phyloP scores from a whole-genome alignment of 2,329 filamentous ascomycete genomes.

The Dactylellina leptospora region DNA sequence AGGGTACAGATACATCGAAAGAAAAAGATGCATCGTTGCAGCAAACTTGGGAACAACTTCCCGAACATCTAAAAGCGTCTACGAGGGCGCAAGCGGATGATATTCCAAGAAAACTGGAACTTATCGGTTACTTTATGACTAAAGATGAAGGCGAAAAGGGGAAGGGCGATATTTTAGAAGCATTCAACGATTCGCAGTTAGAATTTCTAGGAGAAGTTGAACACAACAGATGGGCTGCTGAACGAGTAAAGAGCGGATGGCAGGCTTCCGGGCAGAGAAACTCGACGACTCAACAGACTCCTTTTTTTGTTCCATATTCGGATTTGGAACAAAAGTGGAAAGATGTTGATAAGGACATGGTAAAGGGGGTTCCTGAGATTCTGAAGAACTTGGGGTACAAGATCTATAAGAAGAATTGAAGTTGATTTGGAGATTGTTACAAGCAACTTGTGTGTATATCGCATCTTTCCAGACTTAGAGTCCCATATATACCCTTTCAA shows the following conservation, averaged over 20 bases:
- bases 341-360: constrained; percentile 47
- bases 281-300: constrained; percentile 29
- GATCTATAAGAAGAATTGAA: constrained; percentile 9
- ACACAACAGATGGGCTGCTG: constrained; percentile 40
- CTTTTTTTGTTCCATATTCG: constrained; percentile 38
- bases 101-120: constrained; percentile 38
- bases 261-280: constrained; percentile 20
- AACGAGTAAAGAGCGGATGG: constrained; percentile 41
- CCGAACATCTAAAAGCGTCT: constrained; percentile 34
- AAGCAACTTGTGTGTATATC: too few species aligned
- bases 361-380: constrained; percentile 28
- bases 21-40: constrained; percentile 38
- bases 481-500: too few species aligned
- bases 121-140: constrained; percentile 17
- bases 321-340: constrained; percentile 48
- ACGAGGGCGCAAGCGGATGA: constrained; percentile 42
- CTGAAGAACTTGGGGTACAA: constrained; percentile 23
- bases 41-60: constrained; percentile 28
- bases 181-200: constrained; percentile 24
- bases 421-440: neutral
- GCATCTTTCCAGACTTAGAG: too few species aligned
- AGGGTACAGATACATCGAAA: constrained; percentile 3
- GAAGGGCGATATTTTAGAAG: constrained; percentile 11
- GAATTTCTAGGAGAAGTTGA: constrained; percentile 44
- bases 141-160: neutral